These are phyloP conservation scores for Cyclospora cayetanensis DNA, from an alignment of 169 alveolate species.

Conservation along the genomic window DNA sequence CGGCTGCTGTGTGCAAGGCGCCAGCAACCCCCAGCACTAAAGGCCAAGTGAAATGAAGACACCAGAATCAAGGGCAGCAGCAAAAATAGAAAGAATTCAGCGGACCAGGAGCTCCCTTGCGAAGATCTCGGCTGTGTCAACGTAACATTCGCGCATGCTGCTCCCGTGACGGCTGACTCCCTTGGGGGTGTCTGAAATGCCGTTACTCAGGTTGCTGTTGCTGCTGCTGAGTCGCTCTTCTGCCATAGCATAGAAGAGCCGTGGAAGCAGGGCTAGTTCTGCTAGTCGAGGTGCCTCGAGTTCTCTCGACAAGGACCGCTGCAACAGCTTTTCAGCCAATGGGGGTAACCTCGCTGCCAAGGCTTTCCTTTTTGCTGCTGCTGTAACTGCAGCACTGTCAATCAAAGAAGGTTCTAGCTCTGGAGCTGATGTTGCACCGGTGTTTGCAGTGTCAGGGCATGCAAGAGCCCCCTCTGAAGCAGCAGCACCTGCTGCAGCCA, in stretches of 20 bases:
- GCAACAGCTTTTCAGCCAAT: slow-evolving; percentile 17
- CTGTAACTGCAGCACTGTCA: background rate
- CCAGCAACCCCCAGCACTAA: background rate
- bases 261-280: slow-evolving; percentile 26
- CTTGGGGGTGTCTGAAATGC: background rate
- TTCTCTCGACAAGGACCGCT: slow-evolving; percentile 9
- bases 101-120: slow-evolving; percentile 34
- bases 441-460: background rate
- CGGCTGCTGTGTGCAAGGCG: background rate
- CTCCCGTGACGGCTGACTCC: background rate
- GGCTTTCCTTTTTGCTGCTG: background rate
- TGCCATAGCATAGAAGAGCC: background rate
- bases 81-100: background rate
- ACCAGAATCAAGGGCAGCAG: background rate
- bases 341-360: background rate
- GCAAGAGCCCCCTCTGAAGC: background rate
- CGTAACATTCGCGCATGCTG: background rate
- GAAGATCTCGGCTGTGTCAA: slow-evolving; percentile 11
- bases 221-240: background rate
- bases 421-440: background rate
- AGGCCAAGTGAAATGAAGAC: background rate
- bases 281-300: slow-evolving; percentile 3
- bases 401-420: background rate
- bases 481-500: background rate
- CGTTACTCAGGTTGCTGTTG: background rate